phyloP scores from a whole-genome alignment of 176 grass and related monocot species.

The Alopecurus myosuroides region DNA sequence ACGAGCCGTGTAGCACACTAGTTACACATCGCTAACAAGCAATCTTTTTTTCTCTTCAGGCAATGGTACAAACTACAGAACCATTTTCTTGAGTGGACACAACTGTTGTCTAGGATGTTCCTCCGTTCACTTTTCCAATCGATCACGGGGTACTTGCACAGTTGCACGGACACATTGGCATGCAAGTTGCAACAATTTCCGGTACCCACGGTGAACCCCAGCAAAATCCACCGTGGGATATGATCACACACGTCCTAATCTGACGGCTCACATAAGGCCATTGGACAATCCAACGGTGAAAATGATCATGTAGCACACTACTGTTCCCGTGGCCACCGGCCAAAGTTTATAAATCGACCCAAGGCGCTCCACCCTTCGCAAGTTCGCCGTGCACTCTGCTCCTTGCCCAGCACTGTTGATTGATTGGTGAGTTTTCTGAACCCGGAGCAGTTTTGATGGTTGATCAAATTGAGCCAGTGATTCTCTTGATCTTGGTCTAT shows the following conservation, averaged over 20 bases:
- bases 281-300: background rate
- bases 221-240: background rate
- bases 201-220: background rate
- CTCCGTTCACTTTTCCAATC: background rate
- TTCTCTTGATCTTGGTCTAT: background rate
- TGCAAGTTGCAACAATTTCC: background rate
- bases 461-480: background rate
- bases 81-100: background rate
- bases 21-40: background rate
- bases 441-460: background rate
- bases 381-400: background rate
- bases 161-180: background rate
- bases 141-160: background rate
- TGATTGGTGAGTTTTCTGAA: background rate
- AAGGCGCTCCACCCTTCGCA: background rate
- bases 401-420: background rate
- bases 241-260: background rate
- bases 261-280: background rate
- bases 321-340: background rate
- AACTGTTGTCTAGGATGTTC: background rate
- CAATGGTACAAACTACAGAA: background rate
- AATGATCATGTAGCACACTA: background rate
- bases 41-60: background rate
- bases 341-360: background rate
- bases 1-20: background rate